Evolutionary conservation across 306 rosid genomes (phyloP), one percentile per base, ranked within the genome.

Genomic region (Vigna hirtella): DNA sequence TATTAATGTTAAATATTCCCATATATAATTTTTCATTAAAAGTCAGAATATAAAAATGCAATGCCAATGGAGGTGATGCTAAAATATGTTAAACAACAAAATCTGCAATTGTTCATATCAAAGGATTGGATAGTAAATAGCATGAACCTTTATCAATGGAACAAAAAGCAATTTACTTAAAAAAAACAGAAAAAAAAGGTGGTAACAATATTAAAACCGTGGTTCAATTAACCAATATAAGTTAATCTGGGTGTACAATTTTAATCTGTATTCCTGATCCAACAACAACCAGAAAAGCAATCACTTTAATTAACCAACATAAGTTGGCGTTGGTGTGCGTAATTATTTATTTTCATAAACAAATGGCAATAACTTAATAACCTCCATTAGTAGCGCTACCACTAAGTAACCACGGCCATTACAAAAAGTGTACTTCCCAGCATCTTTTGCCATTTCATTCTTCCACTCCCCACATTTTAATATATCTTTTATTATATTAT

Each of bases 341-440:
- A 36, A 20, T 72, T 38, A 38, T 42, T 20, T 58, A 62, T 49
- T 14, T 49, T 12, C 16, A 40, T 73, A 40, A 56, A 56, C n/a
- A 73, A 73, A 55, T 56, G 20, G 9, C 51, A 59, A 61, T 18
- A 70, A 58, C 55, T 78, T 59, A 36, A 79, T 59, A 36, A 79
- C 45, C 34, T 49, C 78, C 78, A 50, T 49, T 24, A 71, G 58
- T 49, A 62, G 73, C 63, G 73, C 9, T 61, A 61, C 36, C 79
- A 74, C 79, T 61, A 47, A 61, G 49, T 24, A 66, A 81, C 30
- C 62, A 77, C 53, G n/a, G 36, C 18, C 64, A 70, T 77, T 66
- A 77, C 72, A 42, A 24, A 38, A 15, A 58, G 52, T 66, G 12
- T 9, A 52, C 57, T 58, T 66, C 75, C 7, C 47, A 68, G 66